Evolutionary conservation across 768 basidiomycete species (phyloP), one percentile per base, ranked within the genome.

Genomic region (Tylopilus subfusipes): DNA sequence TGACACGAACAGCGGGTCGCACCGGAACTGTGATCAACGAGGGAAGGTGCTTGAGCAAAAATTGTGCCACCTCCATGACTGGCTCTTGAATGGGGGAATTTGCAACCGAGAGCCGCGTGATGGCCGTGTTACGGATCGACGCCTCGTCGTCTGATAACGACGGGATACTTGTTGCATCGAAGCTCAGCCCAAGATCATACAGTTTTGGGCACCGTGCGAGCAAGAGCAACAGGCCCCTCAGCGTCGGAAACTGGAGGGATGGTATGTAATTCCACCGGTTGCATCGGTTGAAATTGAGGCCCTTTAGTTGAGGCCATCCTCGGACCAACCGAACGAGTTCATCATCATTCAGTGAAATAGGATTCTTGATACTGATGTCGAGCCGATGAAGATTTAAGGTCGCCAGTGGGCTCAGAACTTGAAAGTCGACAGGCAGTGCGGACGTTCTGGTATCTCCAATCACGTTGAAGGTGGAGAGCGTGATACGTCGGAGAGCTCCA

Each of bases 81-180:
- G 52, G 44, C 21, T 22, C 39, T 24, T n/a, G n/a, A n/a, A n/a
- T n/a, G n/a, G n/a, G n/a, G n/a, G n/a, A n/a, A n/a, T 50, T 50
- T 12, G 24, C 31, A 16, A 58, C 19, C 3, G 10, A 31, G 31
- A 60, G 36, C 1, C 4, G 31, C 43, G 31, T 53, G 30, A 52
- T 48, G 12, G 44, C 19, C 44, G 12, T 45, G 36, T 58, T 58
- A 18, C 25, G n/a, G n/a, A 42, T 25, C 48, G 7, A 16, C 18
- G 29, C 24, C 8, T 58, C 56, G 6, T 33, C 42, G 16, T 31
- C 24, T 4, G 56, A 48, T 5, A 50, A 29, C 13, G 30, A 43
- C 21, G 56, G 58, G 3, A 48, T 39, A 25, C 36, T 25, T 22
- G 7, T 48, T 8, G 56, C 56, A 29, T 59, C 51, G 19, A 59